Percentiles rank a stretch among this genome's conserved stretches.
phyloP scores from a whole-genome alignment of 163 green algal genomes.

The Scenedesmus sp. region DNA sequence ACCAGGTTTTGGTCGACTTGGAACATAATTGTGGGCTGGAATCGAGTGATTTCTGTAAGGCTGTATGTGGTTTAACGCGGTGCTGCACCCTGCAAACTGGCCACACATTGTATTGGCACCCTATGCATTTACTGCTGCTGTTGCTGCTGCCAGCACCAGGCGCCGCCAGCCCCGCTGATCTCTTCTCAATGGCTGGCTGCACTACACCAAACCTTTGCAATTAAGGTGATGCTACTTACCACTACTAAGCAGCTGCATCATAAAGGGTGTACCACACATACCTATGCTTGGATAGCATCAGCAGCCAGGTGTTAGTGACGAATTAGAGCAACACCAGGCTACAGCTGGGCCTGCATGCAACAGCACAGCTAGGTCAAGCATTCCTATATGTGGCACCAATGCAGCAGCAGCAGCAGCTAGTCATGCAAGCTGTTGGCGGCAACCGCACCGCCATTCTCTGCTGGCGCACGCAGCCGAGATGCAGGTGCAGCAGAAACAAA shows the following conservation, averaged over 20 bases:
- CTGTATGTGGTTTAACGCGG: neutral
- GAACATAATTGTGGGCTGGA: neutral
- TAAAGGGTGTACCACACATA: neutral
- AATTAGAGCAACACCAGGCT: neutral
- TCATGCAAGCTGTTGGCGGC: neutral
- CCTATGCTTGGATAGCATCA: neutral
- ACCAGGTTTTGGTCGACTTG: neutral
- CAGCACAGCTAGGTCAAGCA: neutral
- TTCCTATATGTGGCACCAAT: neutral
- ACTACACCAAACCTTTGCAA: neutral
- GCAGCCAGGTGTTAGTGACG: neutral
- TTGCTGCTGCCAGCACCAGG: neutral
- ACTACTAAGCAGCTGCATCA: neutral
- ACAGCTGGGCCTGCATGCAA: neutral
- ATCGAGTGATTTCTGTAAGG: neutral
- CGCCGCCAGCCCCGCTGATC: neutral
- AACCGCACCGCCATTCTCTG: neutral
- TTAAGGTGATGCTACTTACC: no score
- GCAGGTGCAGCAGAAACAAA: neutral
- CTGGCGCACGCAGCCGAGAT: neutral
- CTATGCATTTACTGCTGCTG: neutral
- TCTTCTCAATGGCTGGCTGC: neutral
- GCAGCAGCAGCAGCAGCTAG: neutral
- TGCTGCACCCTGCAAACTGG: neutral
- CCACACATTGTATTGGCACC: neutral